Evolutionary conservation across 2,329 filamentous ascomycete species (phyloP).

Genomic region (Fusarium xylarioides): DNA sequence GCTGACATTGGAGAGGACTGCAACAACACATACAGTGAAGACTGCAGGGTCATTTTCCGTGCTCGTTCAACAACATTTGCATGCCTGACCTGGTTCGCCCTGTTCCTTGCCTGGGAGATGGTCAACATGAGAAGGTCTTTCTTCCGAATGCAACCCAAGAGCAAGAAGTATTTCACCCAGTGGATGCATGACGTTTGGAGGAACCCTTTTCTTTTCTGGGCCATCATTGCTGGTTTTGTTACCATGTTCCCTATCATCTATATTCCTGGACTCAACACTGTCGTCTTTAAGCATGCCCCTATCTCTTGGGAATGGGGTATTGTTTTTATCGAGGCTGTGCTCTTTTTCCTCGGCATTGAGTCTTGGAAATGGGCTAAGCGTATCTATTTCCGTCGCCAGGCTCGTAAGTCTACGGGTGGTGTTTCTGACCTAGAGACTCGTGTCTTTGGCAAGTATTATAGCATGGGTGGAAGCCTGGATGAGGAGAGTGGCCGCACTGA

Average conservation of each 20-base stretch:
- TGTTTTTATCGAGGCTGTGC: conserved; percentile 60
- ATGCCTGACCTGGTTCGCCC: conserved; percentile 76
- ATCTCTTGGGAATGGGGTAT: conserved; percentile 71
- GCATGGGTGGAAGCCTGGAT: conserved; percentile 33
- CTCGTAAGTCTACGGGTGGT: conserved; percentile 32
- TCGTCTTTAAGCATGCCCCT: conserved; percentile 65
- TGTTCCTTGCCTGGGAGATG: conserved; percentile 82
- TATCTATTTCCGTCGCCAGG: conserved; percentile 48
- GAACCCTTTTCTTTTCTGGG: conserved; percentile 76
- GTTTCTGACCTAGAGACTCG: conserved; percentile 45
- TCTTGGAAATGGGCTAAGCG: conserved; percentile 68
- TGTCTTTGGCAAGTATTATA: conserved; percentile 47
- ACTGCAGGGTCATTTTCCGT: conserved; percentile 70
- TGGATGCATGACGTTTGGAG: conserved; percentile 74
- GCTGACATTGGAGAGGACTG: conserved; percentile 66
- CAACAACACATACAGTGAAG: conserved; percentile 62
- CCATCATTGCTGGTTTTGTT: conserved; percentile 58
- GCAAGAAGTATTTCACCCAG: conserved; percentile 68
- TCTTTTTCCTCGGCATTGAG: conserved; percentile 69
- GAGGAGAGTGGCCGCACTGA: conserved; percentile 23
- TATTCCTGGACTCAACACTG: conserved; percentile 65
- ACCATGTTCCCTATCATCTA: conserved; percentile 62
- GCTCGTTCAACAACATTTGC: conserved; percentile 78
- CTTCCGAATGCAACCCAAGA: conserved; percentile 75
- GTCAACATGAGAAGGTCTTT: conserved; percentile 74